Conservation (phyloP, 2,329 filamentous ascomycete genomes). For the Septoria petroselini region DNA sequence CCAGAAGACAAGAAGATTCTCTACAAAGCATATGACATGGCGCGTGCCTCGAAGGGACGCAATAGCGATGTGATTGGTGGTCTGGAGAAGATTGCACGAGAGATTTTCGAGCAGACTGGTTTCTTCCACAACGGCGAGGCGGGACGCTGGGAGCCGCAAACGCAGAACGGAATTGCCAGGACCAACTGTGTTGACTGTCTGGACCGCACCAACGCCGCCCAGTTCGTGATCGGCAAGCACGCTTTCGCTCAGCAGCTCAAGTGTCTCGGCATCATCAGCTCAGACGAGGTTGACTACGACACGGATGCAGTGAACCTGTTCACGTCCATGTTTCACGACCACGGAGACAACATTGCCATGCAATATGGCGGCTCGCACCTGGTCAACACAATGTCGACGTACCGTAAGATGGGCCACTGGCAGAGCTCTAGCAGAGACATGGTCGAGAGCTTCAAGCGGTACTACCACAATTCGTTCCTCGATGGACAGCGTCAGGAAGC, state of each 20-base stretch:
- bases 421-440: slow-evolving; percentile 95
- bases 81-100: slow-evolving; percentile 83
- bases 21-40: slow-evolving; percentile 98
- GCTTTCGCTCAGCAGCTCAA: slow-evolving; percentile 90
- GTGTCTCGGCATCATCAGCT: slow-evolving; percentile 80
- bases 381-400: slow-evolving; percentile 99
- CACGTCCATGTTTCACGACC: slow-evolving; percentile 94
- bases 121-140: slow-evolving; percentile 93
- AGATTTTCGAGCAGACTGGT: slow-evolving; percentile 78
- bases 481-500: slow-evolving; percentile 97
- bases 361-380: slow-evolving; percentile 97
- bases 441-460: slow-evolving; percentile 98
- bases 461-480: slow-evolving; percentile 98
- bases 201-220: slow-evolving; percentile 93
- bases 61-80: slow-evolving; percentile 94
- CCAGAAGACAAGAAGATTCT: slow-evolving; percentile 80
- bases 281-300: slow-evolving; percentile 81
- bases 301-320: slow-evolving; percentile 95
- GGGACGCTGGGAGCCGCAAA: slow-evolving; percentile 59
- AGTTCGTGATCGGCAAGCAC: slow-evolving; percentile 95
- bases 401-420: slow-evolving; percentile 98
- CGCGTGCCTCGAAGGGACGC: slow-evolving; percentile 81
- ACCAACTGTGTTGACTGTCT: slow-evolving; percentile 99
- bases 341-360: slow-evolving; percentile 95
- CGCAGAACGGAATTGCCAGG: slow-evolving; percentile 88